Evolutionary conservation across 495 filamentous ascomycete genomes (phyloP).

Genomic region (Penicillium angulare): DNA sequence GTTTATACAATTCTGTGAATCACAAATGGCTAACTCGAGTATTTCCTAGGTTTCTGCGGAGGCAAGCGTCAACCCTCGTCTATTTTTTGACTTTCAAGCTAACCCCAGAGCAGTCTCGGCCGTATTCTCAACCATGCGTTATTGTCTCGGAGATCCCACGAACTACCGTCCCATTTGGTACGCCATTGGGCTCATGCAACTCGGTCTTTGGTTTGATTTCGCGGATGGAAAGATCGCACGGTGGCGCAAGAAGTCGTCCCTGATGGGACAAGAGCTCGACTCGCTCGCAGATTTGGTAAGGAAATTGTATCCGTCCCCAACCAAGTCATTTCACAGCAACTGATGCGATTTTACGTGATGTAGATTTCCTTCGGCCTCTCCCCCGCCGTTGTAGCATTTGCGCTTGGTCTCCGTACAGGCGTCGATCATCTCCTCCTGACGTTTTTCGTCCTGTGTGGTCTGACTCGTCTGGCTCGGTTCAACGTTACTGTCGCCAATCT

Average conservation of each 20-base stretch:
- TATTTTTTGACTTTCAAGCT: constrained; percentile 13
- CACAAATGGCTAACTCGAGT: constrained; percentile 15
- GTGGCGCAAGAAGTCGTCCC: constrained; percentile 90
- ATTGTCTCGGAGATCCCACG: constrained; percentile 74
- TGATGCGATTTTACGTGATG: background rate
- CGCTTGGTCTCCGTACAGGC: constrained; percentile 82
- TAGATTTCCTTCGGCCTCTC: constrained; percentile 95
- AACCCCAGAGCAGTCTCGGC: constrained; percentile 67
- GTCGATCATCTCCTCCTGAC: constrained; percentile 81
- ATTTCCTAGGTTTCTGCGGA: constrained; percentile 52
- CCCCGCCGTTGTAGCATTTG: constrained; percentile 83
- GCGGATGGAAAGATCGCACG: constrained; percentile 96
- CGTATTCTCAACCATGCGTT: constrained; percentile 92
- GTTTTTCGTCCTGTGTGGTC: constrained; percentile 91
- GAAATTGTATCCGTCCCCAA: background rate
- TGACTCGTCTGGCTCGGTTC: constrained; percentile 92
- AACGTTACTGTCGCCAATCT: constrained; percentile 88
- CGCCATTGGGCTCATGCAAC: constrained; percentile 84
- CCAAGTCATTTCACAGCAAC: background rate
- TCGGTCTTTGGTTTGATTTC: constrained; percentile 97
- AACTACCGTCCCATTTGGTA: constrained; percentile 68
- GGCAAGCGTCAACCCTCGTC: constrained; percentile 31
- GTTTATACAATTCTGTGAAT: background rate
- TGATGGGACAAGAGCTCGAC: constrained; percentile 98
- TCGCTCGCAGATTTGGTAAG: constrained; percentile 93